Evolutionary conservation across 768 basidiomycete species (phyloP).

Genomic region (Psilocybe azurescens): DNA sequence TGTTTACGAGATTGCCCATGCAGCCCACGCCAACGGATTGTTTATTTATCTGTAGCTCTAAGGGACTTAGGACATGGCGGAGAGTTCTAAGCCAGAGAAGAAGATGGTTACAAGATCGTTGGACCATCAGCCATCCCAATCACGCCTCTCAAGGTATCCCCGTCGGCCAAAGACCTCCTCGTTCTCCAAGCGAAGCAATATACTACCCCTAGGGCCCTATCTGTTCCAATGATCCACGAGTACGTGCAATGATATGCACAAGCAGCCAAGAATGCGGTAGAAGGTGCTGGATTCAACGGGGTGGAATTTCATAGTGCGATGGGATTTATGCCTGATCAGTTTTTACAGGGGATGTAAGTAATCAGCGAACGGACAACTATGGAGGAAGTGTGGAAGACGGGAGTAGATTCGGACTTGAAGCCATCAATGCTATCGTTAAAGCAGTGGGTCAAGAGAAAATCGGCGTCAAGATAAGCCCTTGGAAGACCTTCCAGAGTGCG

Average conservation of each 20-base stretch:
- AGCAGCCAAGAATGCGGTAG: slow-evolving; percentile 60
- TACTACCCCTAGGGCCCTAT: slow-evolving; percentile 44
- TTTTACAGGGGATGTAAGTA: slow-evolving; percentile 59
- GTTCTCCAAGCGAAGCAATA: slow-evolving; percentile 20
- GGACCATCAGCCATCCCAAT: slow-evolving; percentile 37
- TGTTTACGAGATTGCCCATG: slow-evolving; percentile 52
- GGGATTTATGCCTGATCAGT: slow-evolving; percentile 63
- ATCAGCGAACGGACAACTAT: slow-evolving; percentile 67
- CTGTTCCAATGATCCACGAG: slow-evolving; percentile 53
- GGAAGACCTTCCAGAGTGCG: slow-evolving; percentile 47
- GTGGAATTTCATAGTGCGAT: slow-evolving; percentile 53
- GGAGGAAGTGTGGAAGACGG: slow-evolving; percentile 72
- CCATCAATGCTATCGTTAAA: slow-evolving; percentile 54
- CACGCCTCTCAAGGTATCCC: background rate
- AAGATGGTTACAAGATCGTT: slow-evolving; percentile 40
- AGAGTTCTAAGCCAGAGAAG: slow-evolving; percentile 32
- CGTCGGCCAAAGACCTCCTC: background rate
- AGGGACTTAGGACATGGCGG: slow-evolving; percentile 61
- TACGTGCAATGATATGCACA: slow-evolving; percentile 54
- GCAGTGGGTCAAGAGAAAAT: slow-evolving; percentile 63
- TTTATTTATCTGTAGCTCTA: slow-evolving; percentile 57
- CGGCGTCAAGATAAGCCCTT: slow-evolving; percentile 64
- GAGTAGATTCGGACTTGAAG: slow-evolving; percentile 58
- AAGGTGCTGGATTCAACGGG: slow-evolving; percentile 74
- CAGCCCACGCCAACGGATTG: slow-evolving; percentile 39